Conservation (phyloP, 805 yeast species). For the Starmerella potacharoeniae region DNA sequence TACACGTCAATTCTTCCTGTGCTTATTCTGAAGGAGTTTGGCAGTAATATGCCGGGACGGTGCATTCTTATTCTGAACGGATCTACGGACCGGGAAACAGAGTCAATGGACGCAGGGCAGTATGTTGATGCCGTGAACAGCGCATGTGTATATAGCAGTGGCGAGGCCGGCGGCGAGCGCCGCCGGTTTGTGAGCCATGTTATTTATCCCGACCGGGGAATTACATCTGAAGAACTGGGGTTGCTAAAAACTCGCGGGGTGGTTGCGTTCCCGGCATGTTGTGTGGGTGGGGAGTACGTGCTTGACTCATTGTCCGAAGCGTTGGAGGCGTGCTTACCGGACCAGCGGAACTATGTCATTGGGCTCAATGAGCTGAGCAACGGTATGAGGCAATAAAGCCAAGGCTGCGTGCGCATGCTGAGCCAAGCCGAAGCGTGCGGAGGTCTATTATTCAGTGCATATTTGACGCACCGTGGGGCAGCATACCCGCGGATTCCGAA, state of each 20-base stretch:
- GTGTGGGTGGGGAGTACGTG: conserved; percentile 4
- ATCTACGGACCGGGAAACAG: conserved; percentile 66
- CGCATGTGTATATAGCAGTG: not conserved
- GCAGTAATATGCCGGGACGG: conserved; percentile 8
- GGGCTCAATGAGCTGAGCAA: not conserved
- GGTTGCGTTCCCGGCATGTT: not conserved
- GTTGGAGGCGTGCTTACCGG: not conserved
- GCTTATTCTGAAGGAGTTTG: conserved; percentile 49
- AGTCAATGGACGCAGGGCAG: conserved; percentile 48
- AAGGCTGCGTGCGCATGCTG: not conserved
- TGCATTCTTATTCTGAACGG: conserved; percentile 63
- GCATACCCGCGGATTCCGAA: not conserved
- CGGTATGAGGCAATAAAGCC: not conserved
- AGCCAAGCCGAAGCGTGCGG: not conserved
- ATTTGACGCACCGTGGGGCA: not conserved
- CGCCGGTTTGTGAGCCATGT: conserved; percentile 49
- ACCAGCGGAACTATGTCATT: not conserved
- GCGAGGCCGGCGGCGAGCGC: not conserved
- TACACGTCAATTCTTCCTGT: conserved; percentile 83
- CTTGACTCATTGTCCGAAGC: not conserved
- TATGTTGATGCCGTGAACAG: conserved; percentile 43
- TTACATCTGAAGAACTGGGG: not conserved
- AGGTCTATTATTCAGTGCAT: not conserved
- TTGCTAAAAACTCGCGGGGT: not conserved
- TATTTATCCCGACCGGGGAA: conserved; percentile 31